Evolutionary conservation across 129 eudicot species (phyloP), one percentile per base, ranked within the genome.

Genomic region (Pittosporum tobira): DNA sequence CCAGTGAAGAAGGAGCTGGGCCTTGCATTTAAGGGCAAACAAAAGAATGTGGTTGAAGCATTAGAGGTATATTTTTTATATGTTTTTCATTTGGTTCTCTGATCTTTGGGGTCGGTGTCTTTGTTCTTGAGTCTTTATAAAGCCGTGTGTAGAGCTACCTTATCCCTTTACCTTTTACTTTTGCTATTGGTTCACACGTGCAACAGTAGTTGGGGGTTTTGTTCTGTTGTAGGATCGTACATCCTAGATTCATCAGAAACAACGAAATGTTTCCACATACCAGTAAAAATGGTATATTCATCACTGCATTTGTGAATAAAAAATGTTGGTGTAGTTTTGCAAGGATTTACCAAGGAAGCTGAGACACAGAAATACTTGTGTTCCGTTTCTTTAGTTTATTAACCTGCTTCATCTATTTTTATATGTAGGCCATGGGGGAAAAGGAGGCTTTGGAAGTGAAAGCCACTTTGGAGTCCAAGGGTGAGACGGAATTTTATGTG

Each of bases 1-100:
- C 89, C 89, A 27, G 73, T 69, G 16, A 82, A 78, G 65, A 82
- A 82, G 70, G 89, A 82, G 63, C 69, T 82, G 14, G 89, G 89
- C 51, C 89, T 82, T 68, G 89, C 84, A 58, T 82, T 78, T 59
- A 82, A 78, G 82, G 81, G 81, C 42, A 48, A 67, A 68, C 89
- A 82, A 31, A 78, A 75, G 76, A 75, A 53, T 74, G 79, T 82
- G 47, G 70, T 66, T 62, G 82, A 82, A 78, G 89, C 89, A 3
- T 42, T 80, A 67, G 79, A 75, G 87, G 87, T 80, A 74, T 30
- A 23, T 11, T 13, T 44, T 11, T 49, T 4, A 40, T 38, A 22
- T 18, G 3, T 61, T 47, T 19, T 50, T 40, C 40, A 34, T 34
- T 34, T 34, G 13, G 40, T 34, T 34, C 40, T 34, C 10, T 34